Percentiles rank a stretch among this genome's conserved stretches.
These are phyloP conservation scores for Alternaria dauci DNA, from an alignment of 2,329 filamentous ascomycete species.

Conservation along the genomic window DNA sequence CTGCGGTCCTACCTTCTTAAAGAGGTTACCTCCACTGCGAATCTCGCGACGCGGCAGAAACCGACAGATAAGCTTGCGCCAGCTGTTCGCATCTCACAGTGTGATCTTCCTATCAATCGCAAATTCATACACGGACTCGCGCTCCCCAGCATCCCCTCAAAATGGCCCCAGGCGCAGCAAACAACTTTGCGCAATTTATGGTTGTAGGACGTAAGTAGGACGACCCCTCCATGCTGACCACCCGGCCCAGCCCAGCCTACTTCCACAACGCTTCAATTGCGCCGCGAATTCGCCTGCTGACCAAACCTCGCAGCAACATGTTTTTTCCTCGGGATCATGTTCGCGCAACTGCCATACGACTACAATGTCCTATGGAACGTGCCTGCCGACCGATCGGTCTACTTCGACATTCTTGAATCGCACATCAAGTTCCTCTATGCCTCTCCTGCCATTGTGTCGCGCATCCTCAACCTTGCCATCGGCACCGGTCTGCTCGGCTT, in stretches of 20 bases:
- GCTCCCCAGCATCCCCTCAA: conserved; percentile 8
- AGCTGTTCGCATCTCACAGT: conserved; percentile 22
- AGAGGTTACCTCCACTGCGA: conserved; percentile 33
- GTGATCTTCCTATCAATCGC: conserved; percentile 13
- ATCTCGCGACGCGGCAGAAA: conserved; percentile 23
- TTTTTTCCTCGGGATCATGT: conserved; percentile 98
- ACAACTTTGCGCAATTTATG: conserved; percentile 92
- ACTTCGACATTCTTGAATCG: conserved; percentile 85
- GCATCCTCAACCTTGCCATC: conserved; percentile 93
- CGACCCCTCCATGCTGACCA: conserved; percentile 15
- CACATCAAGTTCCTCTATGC: conserved; percentile 92
- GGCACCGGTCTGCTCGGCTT: conserved; percentile 87
- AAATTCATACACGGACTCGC: conserved; percentile 14
- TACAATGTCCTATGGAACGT: conserved; percentile 86
- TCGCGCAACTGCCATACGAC: conserved; percentile 95
- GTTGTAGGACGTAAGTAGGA: conserved; percentile 85
- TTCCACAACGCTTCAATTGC: conserved; percentile 3
- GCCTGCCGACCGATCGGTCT: conserved; percentile 68
- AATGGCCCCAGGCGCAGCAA: conserved; percentile 39
- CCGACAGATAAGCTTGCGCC: conserved; percentile 37
- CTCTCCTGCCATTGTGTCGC: conserved; percentile 88
- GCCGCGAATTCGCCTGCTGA: conserved; percentile 18
- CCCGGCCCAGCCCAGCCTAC: conserved; percentile 7
- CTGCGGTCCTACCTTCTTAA: conserved; percentile 39
- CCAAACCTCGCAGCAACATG: conserved; percentile 65